phyloP scores from a whole-genome alignment of 192 early-diverging fungal genomes.

The Dimargaris xerosporica region DNA sequence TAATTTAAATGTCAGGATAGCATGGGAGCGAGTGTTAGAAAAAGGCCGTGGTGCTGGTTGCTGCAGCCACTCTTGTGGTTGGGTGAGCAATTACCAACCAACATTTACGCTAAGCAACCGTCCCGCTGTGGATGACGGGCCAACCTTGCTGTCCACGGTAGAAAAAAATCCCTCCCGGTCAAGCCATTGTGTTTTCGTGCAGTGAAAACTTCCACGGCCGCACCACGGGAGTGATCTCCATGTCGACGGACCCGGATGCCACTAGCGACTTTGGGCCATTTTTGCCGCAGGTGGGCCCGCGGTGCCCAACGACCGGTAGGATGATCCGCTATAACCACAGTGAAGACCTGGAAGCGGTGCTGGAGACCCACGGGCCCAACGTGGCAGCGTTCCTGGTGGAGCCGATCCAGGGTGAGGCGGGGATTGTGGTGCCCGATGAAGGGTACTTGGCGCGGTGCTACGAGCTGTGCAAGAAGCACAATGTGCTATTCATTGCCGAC shows the following conservation, averaged over 20 bases:
- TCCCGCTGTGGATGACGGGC: no score
- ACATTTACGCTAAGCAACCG: no score
- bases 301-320: conserved; percentile 54
- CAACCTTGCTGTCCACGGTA: no score
- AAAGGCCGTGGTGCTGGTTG: no score
- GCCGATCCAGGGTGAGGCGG: conserved; percentile 98
- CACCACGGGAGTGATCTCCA: conserved; percentile 81
- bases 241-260: conserved; percentile 85
- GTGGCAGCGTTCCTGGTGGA: conserved; percentile 94
- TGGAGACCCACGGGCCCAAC: conserved; percentile 65
- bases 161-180: conserved; percentile 68
- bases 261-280: conserved; percentile 87
- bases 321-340: conserved; percentile 69
- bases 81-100: no score
- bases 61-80: no score
- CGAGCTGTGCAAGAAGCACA: conserved; percentile 93
- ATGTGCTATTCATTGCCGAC: conserved; percentile 94
- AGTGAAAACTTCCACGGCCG: conserved; percentile 93
- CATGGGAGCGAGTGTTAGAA: no score
- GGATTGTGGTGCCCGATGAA: conserved; percentile 84
- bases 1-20: no score
- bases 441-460: conserved; percentile 79
- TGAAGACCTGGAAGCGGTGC: conserved; percentile 74
- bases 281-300: conserved; percentile 68
- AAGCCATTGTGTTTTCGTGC: conserved; percentile 72